Evolutionary conservation across 192 early-diverging fungal genomes (phyloP).

Genomic region (Dimargaris cristalligena): DNA sequence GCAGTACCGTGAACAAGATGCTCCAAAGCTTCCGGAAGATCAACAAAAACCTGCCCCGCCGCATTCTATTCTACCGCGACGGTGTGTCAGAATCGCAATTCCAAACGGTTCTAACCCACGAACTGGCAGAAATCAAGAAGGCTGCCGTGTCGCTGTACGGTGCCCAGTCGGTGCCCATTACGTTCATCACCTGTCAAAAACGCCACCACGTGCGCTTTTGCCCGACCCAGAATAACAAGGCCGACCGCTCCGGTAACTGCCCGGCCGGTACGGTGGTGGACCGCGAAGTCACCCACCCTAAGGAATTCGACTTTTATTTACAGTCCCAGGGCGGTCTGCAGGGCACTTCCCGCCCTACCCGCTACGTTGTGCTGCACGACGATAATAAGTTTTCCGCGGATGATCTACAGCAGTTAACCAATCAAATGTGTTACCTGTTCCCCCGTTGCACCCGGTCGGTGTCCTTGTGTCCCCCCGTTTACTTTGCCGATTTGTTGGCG

Average conservation of each 20-base stretch:
- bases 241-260: conserved; percentile 65
- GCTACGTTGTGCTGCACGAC: conserved; percentile 81
- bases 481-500: conserved; percentile 86
- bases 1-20: conserved; percentile 42
- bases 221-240: conserved; percentile 36
- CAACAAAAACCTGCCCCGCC: conserved; percentile 44
- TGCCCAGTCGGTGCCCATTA: conserved; percentile 59
- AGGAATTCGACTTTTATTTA: conserved; percentile 74
- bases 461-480: conserved; percentile 73
- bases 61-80: conserved; percentile 80
- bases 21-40: conserved; percentile 35
- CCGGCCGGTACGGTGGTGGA: conserved; percentile 70
- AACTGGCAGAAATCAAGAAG: conserved; percentile 51
- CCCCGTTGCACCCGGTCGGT: conserved; percentile 76
- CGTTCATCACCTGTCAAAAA: conserved; percentile 54
- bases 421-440: conserved; percentile 78
- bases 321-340: conserved; percentile 82
- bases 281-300: conserved; percentile 51
- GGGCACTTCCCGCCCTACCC: conserved; percentile 81
- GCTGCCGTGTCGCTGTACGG: conserved; percentile 44
- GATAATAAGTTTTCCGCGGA: conserved; percentile 69
- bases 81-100: conserved; percentile 85
- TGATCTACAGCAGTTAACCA: conserved; percentile 69
- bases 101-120: conserved; percentile 46
- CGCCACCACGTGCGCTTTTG: conserved; percentile 73